These are phyloP conservation scores for Candida xyloterini DNA, from an alignment of 805 yeast species.

Conservation along the genomic window DNA sequence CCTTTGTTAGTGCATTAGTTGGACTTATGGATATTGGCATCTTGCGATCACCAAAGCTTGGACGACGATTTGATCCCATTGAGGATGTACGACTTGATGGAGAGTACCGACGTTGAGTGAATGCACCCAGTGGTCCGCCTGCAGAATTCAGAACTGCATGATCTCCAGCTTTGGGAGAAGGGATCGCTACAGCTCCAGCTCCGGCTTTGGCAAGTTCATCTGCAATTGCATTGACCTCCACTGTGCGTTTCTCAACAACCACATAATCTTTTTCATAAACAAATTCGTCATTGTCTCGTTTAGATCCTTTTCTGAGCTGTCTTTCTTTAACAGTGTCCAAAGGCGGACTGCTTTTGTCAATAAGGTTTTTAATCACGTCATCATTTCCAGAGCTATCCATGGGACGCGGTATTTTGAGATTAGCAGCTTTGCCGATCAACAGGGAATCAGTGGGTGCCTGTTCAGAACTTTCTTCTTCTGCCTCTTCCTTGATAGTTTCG, in stretches of 20 bases:
- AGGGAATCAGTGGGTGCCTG: conserved; percentile 18
- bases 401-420: conserved; percentile 17
- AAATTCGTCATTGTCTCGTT: conserved; percentile 35
- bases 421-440: conserved; percentile 14
- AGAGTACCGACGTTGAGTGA: conserved; percentile 33
- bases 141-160: not conserved
- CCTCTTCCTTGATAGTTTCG: conserved; percentile 19
- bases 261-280: conserved; percentile 83
- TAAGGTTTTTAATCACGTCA: conserved; percentile 45
- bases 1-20: conserved; percentile 83
- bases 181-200: conserved; percentile 42
- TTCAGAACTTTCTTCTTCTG: conserved; percentile 11
- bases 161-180: conserved; percentile 8
- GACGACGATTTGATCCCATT: conserved; percentile 49
- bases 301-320: conserved; percentile 6
- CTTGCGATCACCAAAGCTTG: conserved; percentile 61
- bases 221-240: conserved; percentile 93
- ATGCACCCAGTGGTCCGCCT: conserved; percentile 10
- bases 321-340: conserved; percentile 27
- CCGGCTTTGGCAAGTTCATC: conserved; percentile 71
- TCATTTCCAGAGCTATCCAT: conserved; percentile 32
- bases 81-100: conserved; percentile 46
- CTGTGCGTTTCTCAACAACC: conserved; percentile 90
- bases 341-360: conserved; percentile 43
- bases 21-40: conserved; percentile 73